Base-by-base conservation (phyloP, 345 rosid genomes). In the Erodium maritimum region DNA sequence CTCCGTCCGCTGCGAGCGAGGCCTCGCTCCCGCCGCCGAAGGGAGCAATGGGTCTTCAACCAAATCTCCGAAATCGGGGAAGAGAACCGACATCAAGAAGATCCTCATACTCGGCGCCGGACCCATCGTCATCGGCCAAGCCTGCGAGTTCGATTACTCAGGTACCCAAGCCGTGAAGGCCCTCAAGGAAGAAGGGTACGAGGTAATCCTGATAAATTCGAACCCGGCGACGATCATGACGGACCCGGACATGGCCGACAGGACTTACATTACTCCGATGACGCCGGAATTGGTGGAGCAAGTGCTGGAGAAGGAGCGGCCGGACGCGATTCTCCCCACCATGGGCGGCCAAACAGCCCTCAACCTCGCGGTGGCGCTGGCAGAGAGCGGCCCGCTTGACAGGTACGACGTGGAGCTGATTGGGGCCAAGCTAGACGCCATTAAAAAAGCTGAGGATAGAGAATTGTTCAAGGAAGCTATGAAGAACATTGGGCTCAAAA, bases 141-240 rank as follows among this genome's bases (percentile, higher is more conserved):
- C 96, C 4, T 93, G 99, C 50, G 99, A 93, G 74, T 93, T 93
- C 63, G 99, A 93, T 69, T 93, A 93, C 73, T 93, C 99, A 0
- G 99, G 99, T 0, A 93, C 99, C 17, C 99, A 93, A 61, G 96
- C 96, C 6, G 89, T 96, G 65, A 88, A 93, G 72, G 95, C 99
- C 0, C 62, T 93, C 24, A 80, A 78, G 24, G 96, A 91, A 67
- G 99, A 93, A 53, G 99, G 99, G 0, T 93, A 85, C 65, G 85
- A 85, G 0, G 95, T 93, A 19, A 69, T 93, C 61, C 64, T 93
- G 50, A 89, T 93, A 50, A 93, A 93, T 59, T 93, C 99, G 13
- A 93, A 93, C 63, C 99, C 99, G 1, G 99, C 99, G 12, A 89
- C 99, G 16, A 93, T 93, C 67, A 93, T 93, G 99, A 93, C 96